Base-by-base conservation (phyloP, 2,329 filamentous ascomycete species). In the Fusarium verticillioides region DNA sequence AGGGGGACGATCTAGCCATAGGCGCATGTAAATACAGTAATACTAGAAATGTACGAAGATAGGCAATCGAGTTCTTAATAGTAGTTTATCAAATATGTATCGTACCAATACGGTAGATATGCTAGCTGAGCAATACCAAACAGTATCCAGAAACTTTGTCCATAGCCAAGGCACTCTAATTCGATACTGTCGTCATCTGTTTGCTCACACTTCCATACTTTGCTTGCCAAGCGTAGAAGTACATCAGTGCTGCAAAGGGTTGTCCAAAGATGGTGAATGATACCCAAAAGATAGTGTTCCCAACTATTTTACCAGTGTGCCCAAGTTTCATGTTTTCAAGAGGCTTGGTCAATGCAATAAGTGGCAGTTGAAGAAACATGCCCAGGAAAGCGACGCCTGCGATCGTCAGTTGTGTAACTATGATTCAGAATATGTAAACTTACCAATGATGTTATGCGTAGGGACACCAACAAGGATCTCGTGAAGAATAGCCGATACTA, bases 161-260 rank as follows among this genome's bases (percentile, higher is more conserved):
- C 39, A 28, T n/a, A 15, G 23, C 34, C 21, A 60, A 47, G 19
- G 32, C 18, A 28, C 46, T 32, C 63, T 49, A 78, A 49, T 30
- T 58, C 21, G 53, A 50, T n/a, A 47, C 47, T 46, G 46, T 56
- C 28, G 70, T 66, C 72, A 80, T 73, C 57, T 81, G 79, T 74
- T 84, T 85, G 74, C 89, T 94, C 28, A 95, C 92, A 77, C 92
- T 95, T 18, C 96, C 96, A 80, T 97, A 98, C 85, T 98, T 98
- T 62, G 94, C 94, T 84, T 98, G 96, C 96, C 96, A 99, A 3
- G 95, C 95, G 81, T 98, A 98, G 82, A 98, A 99, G 82, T 99
- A 99, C 81, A 97, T 87, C 68, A 99, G 85, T 1, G 94, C 95
- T 3, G 94, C 96, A 76, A 98, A 89, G 1, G 96, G 96, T 85